These are phyloP conservation scores for Babesia bigemina DNA, from an alignment of 169 alveolate species.

Conservation along the genomic window DNA sequence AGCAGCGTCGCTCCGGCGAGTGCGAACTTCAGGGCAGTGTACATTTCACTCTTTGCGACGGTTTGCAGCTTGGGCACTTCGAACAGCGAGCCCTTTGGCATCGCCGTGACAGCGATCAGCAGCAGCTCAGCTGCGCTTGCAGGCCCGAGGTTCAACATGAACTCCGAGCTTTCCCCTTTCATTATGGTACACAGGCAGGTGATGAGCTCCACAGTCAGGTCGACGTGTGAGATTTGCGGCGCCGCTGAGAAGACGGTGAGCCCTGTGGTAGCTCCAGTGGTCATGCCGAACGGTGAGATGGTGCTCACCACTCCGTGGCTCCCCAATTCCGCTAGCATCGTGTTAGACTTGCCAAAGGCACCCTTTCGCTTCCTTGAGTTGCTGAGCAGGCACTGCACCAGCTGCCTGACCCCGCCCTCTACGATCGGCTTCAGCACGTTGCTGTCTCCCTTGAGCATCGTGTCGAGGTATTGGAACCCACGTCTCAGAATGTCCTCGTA, in stretches of 20 bases:
- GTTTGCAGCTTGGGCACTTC: conserved; percentile 17
- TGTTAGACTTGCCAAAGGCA: neutral
- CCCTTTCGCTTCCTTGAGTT: neutral
- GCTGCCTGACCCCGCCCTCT: conserved; percentile 41
- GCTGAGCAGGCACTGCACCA: conserved; percentile 29
- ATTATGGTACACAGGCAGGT: conserved; percentile 5
- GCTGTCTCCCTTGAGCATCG: conserved; percentile 7
- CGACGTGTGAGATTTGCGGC: conserved; percentile 8
- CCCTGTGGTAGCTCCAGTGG: neutral
- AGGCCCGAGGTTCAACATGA: conserved; percentile 11
- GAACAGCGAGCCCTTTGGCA: conserved; percentile 30
- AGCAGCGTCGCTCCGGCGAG: conserved; percentile 2
- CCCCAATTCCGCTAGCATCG: neutral
- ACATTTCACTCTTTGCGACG: conserved; percentile 13
- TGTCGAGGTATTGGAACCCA: conserved; percentile 18
- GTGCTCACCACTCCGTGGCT: neutral
- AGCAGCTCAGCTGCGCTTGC: conserved; percentile 19
- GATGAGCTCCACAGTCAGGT: conserved; percentile 13
- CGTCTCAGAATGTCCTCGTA: conserved; percentile 30
- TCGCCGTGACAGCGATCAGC: conserved; percentile 5
- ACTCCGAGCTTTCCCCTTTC: neutral
- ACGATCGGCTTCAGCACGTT: conserved; percentile 24
- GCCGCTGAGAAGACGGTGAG: neutral
- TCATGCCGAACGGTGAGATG: neutral
- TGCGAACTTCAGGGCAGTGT: conserved; percentile 10